Base-by-base conservation (phyloP, 371 early-diverging fungal genomes). In the Mortierella sp. region DNA sequence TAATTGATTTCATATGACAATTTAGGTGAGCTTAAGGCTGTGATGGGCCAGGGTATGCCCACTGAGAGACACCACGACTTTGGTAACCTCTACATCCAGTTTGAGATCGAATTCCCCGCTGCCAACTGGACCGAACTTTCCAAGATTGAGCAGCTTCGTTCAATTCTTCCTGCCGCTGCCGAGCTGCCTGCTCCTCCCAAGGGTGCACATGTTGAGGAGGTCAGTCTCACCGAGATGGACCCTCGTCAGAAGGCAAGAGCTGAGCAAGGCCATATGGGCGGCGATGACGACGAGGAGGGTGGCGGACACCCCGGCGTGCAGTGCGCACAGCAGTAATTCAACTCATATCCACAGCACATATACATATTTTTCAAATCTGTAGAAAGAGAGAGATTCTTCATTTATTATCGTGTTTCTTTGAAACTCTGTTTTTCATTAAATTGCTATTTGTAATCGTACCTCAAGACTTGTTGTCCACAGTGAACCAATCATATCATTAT, bases 1-100 rank as follows among this genome's bases (percentile, higher is more conserved):
- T 60, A 47, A 24, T 45, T 35, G n/a, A 18, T 61, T n/a, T 30
- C 11, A 26, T 20, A 54, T 57, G 40, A 62, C 52, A 43, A 35
- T 59, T 55, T 52, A 86, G 89, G 91, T 66, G 93, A 93, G 60
- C 76, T 88, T 69, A 97, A 97, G 92, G 88, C 88, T 57, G 92
- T 97, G 63, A 87, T 86, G 73, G 89, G 91, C 71, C 96, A 97
- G 90, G 98, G 98, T 70, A 97, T 98, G 97, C 98, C 98, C 66
- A 90, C 90, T 65, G 93, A 95, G 88, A 93, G 93, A 83, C 97
- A 96, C 77, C 95, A 94, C 86, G 90, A 95, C 86, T 90, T 91
- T 66, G 98, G 98, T 65, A 92, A 96, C 88, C 87, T 98, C 62
- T 96, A 93, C 84, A 86, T 98, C 84, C 93, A 92, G 74, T 98